Conservation (phyloP, 1,284 basidiomycete species). For the Bjerkandera adusta region DNA sequence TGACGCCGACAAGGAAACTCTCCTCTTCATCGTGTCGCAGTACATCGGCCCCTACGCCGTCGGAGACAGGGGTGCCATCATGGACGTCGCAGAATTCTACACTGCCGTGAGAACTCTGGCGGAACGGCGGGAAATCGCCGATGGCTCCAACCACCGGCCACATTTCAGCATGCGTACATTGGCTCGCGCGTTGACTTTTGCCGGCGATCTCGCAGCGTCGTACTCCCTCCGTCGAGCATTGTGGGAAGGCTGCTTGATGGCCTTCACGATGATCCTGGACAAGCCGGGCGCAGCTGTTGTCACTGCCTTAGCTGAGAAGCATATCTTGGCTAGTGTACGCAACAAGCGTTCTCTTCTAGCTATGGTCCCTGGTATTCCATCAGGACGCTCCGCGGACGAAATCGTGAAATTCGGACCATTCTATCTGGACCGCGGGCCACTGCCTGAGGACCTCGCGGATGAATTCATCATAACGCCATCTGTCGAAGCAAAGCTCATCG, state of each 20-base stretch:
- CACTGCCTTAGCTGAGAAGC: constrained; percentile 67
- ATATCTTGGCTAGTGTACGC: constrained; percentile 81
- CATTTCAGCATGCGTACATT: constrained; percentile 98
- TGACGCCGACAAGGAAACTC: constrained; percentile 89
- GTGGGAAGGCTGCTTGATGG: constrained; percentile 97
- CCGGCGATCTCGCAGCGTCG: constrained; percentile 74
- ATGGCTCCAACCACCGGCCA: constrained; percentile 93
- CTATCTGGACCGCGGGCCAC: constrained; percentile 81
- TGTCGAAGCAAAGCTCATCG: constrained; percentile 92
- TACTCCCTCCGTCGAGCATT: constrained; percentile 87
- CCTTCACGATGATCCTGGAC: constrained; percentile 95
- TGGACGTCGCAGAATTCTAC: constrained; percentile 94
- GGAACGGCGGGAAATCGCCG: constrained; percentile 82
- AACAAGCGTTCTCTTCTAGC: constrained; percentile 78
- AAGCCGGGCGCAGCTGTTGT: constrained; percentile 71
- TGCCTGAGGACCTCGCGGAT: constrained; percentile 60
- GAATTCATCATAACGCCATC: constrained; percentile 96
- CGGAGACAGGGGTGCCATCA: constrained; percentile 85
- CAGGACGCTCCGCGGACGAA: constrained; percentile 45
- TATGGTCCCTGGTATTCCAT: constrained; percentile 64
- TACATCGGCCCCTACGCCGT: constrained; percentile 87
- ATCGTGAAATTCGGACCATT: constrained; percentile 90
- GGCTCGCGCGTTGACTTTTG: constrained; percentile 89
- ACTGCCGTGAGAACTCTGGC: constrained; percentile 80
- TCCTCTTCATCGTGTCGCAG: constrained; percentile 85